Evolutionary conservation across 768 basidiomycete genomes (phyloP).

Genomic region (Suillus luteus): DNA sequence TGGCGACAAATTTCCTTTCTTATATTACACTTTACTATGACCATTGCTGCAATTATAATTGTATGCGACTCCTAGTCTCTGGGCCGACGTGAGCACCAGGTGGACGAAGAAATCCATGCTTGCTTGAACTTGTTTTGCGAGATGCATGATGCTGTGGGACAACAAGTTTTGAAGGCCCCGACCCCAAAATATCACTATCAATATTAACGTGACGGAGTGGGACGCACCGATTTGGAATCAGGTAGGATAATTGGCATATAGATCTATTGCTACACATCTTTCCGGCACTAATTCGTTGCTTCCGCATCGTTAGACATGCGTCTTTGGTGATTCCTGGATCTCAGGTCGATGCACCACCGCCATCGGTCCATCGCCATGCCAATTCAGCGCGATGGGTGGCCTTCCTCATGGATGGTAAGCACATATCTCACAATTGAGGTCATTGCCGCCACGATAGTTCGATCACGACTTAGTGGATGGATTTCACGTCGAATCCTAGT

Average conservation of each 20-base stretch:
- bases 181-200: neutral
- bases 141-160: neutral
- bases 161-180: too few relatives aligned
- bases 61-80: neutral
- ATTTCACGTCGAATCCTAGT: neutral
- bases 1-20: constrained; percentile 52
- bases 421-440: neutral
- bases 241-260: neutral
- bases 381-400: neutral
- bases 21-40: neutral
- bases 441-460: neutral
- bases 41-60: neutral
- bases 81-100: neutral
- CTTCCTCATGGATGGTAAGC: neutral
- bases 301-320: neutral
- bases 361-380: neutral
- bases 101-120: neutral
- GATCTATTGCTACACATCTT: neutral
- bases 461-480: too few relatives aligned
- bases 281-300: neutral
- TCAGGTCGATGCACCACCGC: neutral
- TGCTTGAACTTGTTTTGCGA: neutral
- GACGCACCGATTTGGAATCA: neutral
- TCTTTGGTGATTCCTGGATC: neutral
- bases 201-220: neutral